Evolutionary conservation across 2,329 filamentous ascomycete genomes (phyloP), one percentile per base, ranked within the genome.

Genomic region (Aureobasidium melanogenum): DNA sequence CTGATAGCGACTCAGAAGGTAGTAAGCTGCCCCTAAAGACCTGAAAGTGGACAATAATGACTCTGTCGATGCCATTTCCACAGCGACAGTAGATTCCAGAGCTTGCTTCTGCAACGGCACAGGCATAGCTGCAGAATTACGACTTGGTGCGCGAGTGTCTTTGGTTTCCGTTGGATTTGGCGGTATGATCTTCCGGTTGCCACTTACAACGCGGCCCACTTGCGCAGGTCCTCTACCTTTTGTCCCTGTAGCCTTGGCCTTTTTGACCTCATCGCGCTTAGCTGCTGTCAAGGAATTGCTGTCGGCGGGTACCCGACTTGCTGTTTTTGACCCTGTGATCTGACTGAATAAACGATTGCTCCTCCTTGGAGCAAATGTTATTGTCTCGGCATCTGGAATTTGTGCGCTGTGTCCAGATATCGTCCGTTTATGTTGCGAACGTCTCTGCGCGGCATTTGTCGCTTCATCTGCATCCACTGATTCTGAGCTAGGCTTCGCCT

Each of bases 181-280:
- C 30, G 71, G 72, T 65, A 73, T 65, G 12, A 72, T 66, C 72
- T 94, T 97, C 62, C 92, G 84, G 71, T 94, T 96, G 24, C 91
- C 92, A 72, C 91, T 96, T 47, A 96, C 90, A 60, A 93, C 89
- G 67, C 92, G 84, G 19, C 91, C 90, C 41, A 95, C 89, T 59
- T 83, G 90, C 3, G 88, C 84, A 17, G 87, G 78, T 74, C 69
- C 83, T 78, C 75, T 88, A 75, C 75, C 88, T 80, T 79, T 92
- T 68, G 74, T 87, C 74, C 75, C 87, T 70, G 86, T 88, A 65
- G 89, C 88, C 69, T 88, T 90, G 65, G 88, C 88, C 77, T 91
- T 96, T 72, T 91, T 93, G 69, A 95, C 74, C 69, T 96, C 91
- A 24, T 64, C 63, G 19, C 61, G 61, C 47, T 61, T 64, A 41